Conservation (phyloP, 352 stramenopile species). For the Globisporangium yorkense region DNA sequence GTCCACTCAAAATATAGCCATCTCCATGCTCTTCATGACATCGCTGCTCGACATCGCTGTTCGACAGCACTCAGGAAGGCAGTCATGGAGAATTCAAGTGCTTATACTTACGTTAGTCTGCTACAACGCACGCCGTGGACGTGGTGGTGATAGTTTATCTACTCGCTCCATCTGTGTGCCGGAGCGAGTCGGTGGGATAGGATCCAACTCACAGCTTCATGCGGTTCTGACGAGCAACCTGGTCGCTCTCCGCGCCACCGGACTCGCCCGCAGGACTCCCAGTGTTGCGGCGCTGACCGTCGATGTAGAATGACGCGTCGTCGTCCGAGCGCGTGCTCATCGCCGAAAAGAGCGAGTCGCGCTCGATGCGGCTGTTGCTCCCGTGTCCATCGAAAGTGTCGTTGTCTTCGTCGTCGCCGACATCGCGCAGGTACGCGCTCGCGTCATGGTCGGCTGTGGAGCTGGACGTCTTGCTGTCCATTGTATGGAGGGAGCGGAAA, state of each 20-base stretch:
- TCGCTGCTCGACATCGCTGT: too few relatives aligned
- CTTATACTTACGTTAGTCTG: not conserved
- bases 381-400: conserved; percentile 23
- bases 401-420: conserved; percentile 27
- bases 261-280: conserved; percentile 1
- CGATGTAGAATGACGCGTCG: conserved; percentile 48
- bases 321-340: conserved; percentile 59
- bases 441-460: conserved; percentile 20
- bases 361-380: conserved; percentile 19
- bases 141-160: not conserved
- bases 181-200: not conserved
- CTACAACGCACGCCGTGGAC: not conserved
- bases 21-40: not conserved
- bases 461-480: conserved; percentile 9
- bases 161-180: not conserved
- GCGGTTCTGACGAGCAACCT: conserved; percentile 1
- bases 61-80: too few relatives aligned
- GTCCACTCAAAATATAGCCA: not conserved
- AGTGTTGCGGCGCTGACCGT: conserved; percentile 18
- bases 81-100: not conserved
- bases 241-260: not conserved
- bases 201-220: conserved; percentile 11
- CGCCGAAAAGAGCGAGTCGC: conserved; percentile 47
- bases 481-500: conserved; percentile 10
- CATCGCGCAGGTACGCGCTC: conserved; percentile 23